Evolutionary conservation across 106 monocot genomes (phyloP), one percentile per base, ranked within the genome.

Genomic region (Acorus gramineus): DNA sequence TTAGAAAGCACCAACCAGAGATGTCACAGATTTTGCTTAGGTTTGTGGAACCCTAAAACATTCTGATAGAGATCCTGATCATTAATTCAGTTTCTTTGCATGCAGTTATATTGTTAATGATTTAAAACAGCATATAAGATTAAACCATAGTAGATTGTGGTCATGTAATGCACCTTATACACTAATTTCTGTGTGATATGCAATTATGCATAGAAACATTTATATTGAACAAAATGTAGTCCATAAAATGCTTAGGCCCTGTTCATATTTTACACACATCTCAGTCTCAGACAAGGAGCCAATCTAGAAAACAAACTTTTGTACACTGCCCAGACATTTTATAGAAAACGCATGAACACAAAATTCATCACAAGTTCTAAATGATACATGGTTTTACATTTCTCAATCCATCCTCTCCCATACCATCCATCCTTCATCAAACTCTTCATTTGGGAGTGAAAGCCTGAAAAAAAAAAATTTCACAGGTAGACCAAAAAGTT

Each of bases 1-100:
- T 90, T 51, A 79, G 90, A 60, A 89, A 74, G 73, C 90, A 90
- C 75, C 84, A 80, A 50, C 89, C 94, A 48, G 64, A 90, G 7
- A 90, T 90, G 94, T 45, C 67, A 46, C 80, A 82, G 70, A 86
- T 94, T 66, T 61, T 66, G 50, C 68, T 94, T 68, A 73, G 69
- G 57, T 94, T 94, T 66, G 71, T 81, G 57, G 84, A 86, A 59
- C 77, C 76, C 43, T 79, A 69, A 8, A n/a, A 61, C 28, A 28
- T 28, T 28, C 28, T 28, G 28, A 28, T 28, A 28, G 28, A 28
- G 28, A 28, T 28, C 28, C 28, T 28, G 28, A 28, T 28, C 28
- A 28, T 28, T 28, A 28, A 28, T 28, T 28, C 28, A 28, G 28
- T 28, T 28, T 28, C 28, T 28, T 28, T 28, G 28, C 28, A 28